Conservation (phyloP, 1,284 basidiomycete genomes). For the Vanrija sp. region DNA sequence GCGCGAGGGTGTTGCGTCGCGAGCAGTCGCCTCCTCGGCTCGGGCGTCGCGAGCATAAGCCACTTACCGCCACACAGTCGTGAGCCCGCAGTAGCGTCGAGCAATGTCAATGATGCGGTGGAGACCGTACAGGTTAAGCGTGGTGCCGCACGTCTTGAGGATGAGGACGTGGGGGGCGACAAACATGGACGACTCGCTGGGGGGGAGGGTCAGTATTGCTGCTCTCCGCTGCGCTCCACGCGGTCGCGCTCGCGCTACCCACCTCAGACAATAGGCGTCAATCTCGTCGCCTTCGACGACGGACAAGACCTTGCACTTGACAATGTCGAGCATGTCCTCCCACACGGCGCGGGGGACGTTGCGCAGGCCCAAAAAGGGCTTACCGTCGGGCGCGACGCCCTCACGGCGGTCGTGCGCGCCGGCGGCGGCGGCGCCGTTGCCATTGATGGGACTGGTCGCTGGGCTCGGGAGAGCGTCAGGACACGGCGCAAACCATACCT, state of each 20-base stretch:
- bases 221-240: background rate
- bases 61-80: slow-evolving; percentile 66
- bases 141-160: slow-evolving; percentile 98
- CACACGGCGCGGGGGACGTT: slow-evolving; percentile 72
- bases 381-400: slow-evolving; percentile 9
- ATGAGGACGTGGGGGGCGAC: slow-evolving; percentile 94
- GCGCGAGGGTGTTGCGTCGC: background rate
- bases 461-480: slow-evolving; percentile 56
- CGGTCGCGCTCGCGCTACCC: slow-evolving; percentile 31
- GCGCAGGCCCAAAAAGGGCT: slow-evolving; percentile 43
- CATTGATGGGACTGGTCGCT: background rate
- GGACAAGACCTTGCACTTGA: slow-evolving; percentile 94
- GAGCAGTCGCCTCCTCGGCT: too few species aligned
- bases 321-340: slow-evolving; percentile 97
- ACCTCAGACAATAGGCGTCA: slow-evolving; percentile 96
- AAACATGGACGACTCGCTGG: slow-evolving; percentile 95
- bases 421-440: background rate
- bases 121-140: slow-evolving; percentile 90
- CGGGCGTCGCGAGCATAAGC: background rate
- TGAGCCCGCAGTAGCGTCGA: slow-evolving; percentile 67
- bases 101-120: slow-evolving; percentile 91
- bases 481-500: slow-evolving; percentile 93
- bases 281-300: slow-evolving; percentile 79
- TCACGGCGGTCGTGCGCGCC: background rate
- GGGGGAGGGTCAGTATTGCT: slow-evolving; percentile 1